Percentiles rank a stretch among this genome's conserved stretches.
These are phyloP conservation scores for Pisolithus marmoratus DNA, from an alignment of 768 basidiomycete genomes.

Conservation along the genomic window DNA sequence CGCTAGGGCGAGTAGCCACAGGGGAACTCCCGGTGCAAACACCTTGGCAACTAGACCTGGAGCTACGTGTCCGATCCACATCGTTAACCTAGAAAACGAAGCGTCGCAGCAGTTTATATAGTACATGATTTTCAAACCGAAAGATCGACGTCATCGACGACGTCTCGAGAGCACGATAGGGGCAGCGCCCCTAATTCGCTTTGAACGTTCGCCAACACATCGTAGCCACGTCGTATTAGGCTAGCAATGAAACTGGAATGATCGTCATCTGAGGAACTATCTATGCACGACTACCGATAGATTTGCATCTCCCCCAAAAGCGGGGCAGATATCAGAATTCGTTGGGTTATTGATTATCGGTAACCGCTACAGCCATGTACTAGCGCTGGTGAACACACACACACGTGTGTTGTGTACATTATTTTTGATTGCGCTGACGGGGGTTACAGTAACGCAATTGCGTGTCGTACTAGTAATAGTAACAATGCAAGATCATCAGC, in stretches of 20 bases:
- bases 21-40: slow-evolving; percentile 1
- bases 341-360: too few relatives aligned
- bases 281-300: too few relatives aligned
- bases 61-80: slow-evolving; percentile 1
- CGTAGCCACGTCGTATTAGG: too few relatives aligned
- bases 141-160: not conserved
- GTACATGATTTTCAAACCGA: not conserved
- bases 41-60: slow-evolving; percentile 1
- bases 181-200: too few relatives aligned
- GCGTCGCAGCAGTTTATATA: not conserved
- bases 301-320: too few relatives aligned
- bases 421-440: not conserved
- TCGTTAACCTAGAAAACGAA: not conserved
- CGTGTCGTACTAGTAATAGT: not conserved
- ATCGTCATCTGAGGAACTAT: too few relatives aligned
- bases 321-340: too few relatives aligned
- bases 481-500: slow-evolving; percentile 9
- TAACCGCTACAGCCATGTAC: too few relatives aligned
- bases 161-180: not conserved
- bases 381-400: not conserved
- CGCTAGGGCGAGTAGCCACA: slow-evolving; percentile 7
- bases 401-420: not conserved
- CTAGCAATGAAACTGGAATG: too few relatives aligned
- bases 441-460: not conserved
- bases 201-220: too few relatives aligned